These are phyloP conservation scores for Pseudogymnoascus sp. DNA, from an alignment of 2,329 filamentous ascomycete genomes.

Conservation along the genomic window DNA sequence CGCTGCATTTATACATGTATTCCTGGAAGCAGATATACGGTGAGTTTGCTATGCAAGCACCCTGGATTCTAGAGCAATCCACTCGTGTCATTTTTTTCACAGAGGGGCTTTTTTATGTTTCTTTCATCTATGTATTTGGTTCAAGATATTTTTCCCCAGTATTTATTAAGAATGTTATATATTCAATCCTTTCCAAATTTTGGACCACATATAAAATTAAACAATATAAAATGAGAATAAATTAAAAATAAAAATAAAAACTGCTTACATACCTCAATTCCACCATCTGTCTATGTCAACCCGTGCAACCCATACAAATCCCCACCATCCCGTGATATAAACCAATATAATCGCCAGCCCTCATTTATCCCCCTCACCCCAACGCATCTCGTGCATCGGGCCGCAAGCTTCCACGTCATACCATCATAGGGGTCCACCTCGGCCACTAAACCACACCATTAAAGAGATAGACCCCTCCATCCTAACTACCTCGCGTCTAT, in stretches of 20 bases:
- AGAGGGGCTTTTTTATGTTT: background rate
- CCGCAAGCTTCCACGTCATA: slow-evolving; percentile 1
- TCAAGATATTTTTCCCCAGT: background rate
- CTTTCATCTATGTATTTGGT: background rate
- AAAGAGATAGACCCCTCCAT: background rate
- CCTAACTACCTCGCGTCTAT: no score
- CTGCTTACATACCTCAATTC: background rate
- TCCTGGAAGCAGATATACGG: background rate
- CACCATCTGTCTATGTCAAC: background rate
- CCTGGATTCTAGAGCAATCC: background rate
- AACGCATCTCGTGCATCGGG: background rate
- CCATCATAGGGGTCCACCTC: background rate
- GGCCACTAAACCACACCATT: background rate
- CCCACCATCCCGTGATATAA: background rate
- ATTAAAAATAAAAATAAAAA: background rate
- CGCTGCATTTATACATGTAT: slow-evolving; percentile 8
- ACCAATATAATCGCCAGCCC: background rate
- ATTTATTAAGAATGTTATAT: background rate
- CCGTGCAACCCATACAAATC: background rate
- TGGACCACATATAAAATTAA: background rate
- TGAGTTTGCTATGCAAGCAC: slow-evolving; percentile 7
- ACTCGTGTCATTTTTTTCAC: background rate
- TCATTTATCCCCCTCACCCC: background rate
- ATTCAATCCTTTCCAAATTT: background rate
- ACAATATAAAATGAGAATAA: background rate